These are phyloP conservation scores for Globisporangium acanthophoron DNA, from an alignment of 352 stramenopile species.

Conservation along the genomic window DNA sequence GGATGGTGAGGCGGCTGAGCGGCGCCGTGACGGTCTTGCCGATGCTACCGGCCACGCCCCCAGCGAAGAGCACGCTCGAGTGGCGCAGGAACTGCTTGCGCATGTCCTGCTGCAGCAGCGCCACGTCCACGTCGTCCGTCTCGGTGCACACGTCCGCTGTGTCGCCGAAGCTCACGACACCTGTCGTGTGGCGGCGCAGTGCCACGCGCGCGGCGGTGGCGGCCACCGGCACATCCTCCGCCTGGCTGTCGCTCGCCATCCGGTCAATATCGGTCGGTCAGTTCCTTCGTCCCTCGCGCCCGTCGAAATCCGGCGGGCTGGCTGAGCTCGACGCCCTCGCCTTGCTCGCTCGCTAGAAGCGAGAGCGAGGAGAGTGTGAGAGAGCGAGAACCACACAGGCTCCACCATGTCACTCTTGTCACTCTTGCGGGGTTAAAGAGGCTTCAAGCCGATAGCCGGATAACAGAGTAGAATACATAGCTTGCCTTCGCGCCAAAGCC, in stretches of 20 bases:
- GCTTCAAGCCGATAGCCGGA: no score
- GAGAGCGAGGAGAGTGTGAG: not conserved
- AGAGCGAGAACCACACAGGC: not conserved
- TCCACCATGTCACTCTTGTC: no score
- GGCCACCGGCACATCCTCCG: slow-evolving; percentile 20
- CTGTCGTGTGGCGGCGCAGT: slow-evolving; percentile 74
- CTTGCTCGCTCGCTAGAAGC: not conserved
- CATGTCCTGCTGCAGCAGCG: slow-evolving; percentile 61
- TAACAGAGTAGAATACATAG: no score
- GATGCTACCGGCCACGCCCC: slow-evolving; percentile 92
- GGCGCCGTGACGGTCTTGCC: slow-evolving; percentile 95
- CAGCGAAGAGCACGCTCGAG: slow-evolving; percentile 77
- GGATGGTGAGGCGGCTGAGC: slow-evolving; percentile 92
- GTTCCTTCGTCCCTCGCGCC: not conserved
- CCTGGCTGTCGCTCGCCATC: slow-evolving; percentile 4
- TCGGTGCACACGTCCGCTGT: slow-evolving; percentile 70
- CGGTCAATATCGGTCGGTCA: not conserved
- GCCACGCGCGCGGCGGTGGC: slow-evolving; percentile 26
- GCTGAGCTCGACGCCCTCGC: not conserved
- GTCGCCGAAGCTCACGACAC: slow-evolving; percentile 78
- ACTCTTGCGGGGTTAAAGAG: no score
- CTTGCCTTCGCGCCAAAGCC: no score
- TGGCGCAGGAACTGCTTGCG: slow-evolving; percentile 72
- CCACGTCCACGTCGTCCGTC: slow-evolving; percentile 75
- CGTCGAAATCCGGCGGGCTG: slow-evolving; percentile 10